Evolutionary conservation across 1,139 yeast genomes (phyloP).

Genomic region (Kurtzmaniella quercitrusa): DNA sequence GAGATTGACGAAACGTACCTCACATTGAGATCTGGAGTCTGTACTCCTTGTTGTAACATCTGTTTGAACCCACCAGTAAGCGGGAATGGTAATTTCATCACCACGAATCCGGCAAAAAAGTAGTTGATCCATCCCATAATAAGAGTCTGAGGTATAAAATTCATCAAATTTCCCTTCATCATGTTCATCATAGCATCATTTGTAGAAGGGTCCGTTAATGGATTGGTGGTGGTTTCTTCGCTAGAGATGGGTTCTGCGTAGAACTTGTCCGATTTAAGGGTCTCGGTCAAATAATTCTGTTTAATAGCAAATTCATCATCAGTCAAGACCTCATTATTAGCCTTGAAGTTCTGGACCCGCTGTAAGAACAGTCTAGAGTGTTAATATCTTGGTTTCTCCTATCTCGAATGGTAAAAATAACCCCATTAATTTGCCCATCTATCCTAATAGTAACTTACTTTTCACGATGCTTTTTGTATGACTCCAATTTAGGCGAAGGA

Average conservation of each 20-base stretch:
- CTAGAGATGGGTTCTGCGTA: constrained; percentile 41
- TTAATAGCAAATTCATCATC: constrained; percentile 44
- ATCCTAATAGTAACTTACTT: constrained; percentile 34
- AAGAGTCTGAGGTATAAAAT: constrained; percentile 81
- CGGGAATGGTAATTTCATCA: constrained; percentile 43
- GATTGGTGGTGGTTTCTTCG: constrained; percentile 49
- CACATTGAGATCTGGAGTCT: constrained; percentile 80
- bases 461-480: constrained; percentile 55
- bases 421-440: too few species aligned
- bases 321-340: constrained; percentile 45
- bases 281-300: constrained; percentile 38
- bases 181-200: constrained; percentile 8
- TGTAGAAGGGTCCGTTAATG: constrained; percentile 57
- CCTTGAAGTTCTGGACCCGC: constrained; percentile 51
- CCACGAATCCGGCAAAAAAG: constrained; percentile 55
- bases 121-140: constrained; percentile 97
- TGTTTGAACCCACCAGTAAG: constrained; percentile 83
- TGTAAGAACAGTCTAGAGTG: constrained; percentile 43
- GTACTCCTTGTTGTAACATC: constrained; percentile 87
- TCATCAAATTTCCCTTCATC: constrained; percentile 8
- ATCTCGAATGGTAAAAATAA: not conserved
- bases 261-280: constrained; percentile 49
- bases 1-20: constrained; percentile 94
- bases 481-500: constrained; percentile 54
- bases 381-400: constrained; percentile 4